A percentile compares a stretch with the other conserved stretches of the same genome.
These are phyloP conservation scores for Achaetomium macrosporum DNA, from an alignment of 2,329 filamentous ascomycete species.

Conservation along the genomic window DNA sequence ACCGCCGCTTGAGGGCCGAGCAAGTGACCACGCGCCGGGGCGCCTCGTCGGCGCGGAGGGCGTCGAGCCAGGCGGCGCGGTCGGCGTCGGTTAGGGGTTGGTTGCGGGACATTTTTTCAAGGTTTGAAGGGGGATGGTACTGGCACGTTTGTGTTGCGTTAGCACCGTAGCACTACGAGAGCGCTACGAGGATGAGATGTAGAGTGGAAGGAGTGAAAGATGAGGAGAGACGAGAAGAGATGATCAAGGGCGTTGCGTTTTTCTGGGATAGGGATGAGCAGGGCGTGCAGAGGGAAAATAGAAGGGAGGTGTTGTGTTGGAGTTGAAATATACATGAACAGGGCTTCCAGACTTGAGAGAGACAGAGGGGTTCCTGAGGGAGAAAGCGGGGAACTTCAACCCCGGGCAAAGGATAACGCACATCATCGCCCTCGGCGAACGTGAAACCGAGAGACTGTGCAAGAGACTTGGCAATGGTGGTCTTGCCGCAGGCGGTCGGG, in stretches of 20 bases:
- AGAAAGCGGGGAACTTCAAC: not conserved
- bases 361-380: not conserved
- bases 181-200: no score
- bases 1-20: slow-evolving; percentile 72
- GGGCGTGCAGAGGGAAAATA: no score
- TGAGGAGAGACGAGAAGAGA: not conserved
- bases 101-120: slow-evolving; percentile 66
- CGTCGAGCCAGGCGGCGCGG: slow-evolving; percentile 70
- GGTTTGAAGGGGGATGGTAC: slow-evolving; percentile 59
- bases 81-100: slow-evolving; percentile 67
- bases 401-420: slow-evolving; percentile 31
- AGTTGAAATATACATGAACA: no score
- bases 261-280: not conserved
- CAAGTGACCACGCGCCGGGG: slow-evolving; percentile 66
- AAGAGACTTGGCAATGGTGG: slow-evolving; percentile 49
- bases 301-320: no score
- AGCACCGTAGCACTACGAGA: no score
- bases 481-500: slow-evolving; percentile 57
- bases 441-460: slow-evolving; percentile 44
- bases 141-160: no score
- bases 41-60: slow-evolving; percentile 47
- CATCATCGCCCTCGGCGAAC: slow-evolving; percentile 58
- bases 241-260: no score
- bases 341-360: no score
- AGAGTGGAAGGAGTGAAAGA: no score